Evolutionary conservation across 345 rosid genomes (phyloP).

Genomic region (Lumnitzera racemosa): DNA sequence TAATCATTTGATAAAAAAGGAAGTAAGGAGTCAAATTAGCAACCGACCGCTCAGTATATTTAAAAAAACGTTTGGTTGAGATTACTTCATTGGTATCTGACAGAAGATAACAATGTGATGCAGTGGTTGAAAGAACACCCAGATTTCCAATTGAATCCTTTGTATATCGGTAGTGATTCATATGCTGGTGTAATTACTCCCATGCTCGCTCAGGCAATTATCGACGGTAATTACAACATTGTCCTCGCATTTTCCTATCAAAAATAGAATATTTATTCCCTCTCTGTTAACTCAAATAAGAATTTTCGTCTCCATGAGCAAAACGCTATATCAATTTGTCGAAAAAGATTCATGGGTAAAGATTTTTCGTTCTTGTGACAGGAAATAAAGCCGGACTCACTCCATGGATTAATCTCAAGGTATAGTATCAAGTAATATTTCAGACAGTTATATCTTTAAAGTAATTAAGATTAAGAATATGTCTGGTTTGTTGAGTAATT

Average conservation of each 20-base stretch:
- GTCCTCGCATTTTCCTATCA: no score
- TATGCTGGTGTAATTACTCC: conserved; percentile 18
- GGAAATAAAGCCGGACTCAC: conserved; percentile 11
- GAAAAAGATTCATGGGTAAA: no score
- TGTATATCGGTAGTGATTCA: conserved; percentile 19
- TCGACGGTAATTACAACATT: conserved; percentile 6
- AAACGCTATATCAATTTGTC: no score
- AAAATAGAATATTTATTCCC: not conserved
- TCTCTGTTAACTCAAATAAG: not conserved
- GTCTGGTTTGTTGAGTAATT: not conserved
- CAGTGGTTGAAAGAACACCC: conserved; percentile 22
- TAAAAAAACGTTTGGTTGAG: no score
- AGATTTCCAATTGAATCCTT: conserved; percentile 13
- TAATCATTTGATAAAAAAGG: no score
- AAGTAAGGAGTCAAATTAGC: no score
- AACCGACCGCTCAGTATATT: no score
- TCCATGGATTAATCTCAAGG: conserved; percentile 12
- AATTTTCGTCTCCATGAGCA: no score
- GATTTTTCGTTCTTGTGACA: not conserved
- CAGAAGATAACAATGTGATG: not conserved
- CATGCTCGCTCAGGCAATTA: conserved; percentile 8
- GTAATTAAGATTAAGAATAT: not conserved
- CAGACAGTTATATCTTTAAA: not conserved
- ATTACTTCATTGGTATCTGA: no score
- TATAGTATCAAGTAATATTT: not conserved